phyloP scores from a whole-genome alignment of 768 basidiomycete genomes.

The Tulasnella sp. region DNA sequence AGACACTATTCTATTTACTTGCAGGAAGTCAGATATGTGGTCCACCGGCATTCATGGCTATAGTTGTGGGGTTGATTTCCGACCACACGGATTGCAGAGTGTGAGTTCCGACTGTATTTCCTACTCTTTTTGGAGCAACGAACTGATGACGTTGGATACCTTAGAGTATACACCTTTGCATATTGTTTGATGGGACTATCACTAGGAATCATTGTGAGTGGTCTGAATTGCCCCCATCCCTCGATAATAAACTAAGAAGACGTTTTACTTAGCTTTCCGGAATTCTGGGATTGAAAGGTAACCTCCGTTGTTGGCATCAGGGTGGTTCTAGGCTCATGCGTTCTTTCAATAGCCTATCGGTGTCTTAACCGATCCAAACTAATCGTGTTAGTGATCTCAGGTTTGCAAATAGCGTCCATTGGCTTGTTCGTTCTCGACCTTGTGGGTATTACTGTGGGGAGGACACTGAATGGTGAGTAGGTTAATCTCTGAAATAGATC shows the following conservation, averaged over 20 bases:
- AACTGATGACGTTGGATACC: neutral
- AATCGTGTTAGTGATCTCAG: slow-evolving; percentile 33
- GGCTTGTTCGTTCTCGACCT: slow-evolving; percentile 34
- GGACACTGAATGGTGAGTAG: slow-evolving; percentile 37
- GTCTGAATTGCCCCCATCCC: neutral
- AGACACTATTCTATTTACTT: slow-evolving; percentile 44
- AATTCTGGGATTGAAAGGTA: slow-evolving; percentile 44
- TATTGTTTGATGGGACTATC: slow-evolving; percentile 9
- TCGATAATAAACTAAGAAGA: neutral
- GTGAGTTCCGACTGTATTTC: slow-evolving; percentile 35
- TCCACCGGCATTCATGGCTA: slow-evolving; percentile 31
- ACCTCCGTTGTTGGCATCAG: neutral
- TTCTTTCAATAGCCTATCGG: slow-evolving; percentile 34
- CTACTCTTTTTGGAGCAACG: slow-evolving; percentile 14
- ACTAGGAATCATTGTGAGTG: slow-evolving; percentile 10
- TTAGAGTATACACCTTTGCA: slow-evolving; percentile 12
- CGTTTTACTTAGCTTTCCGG: slow-evolving; percentile 39
- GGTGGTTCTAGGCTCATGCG: neutral
- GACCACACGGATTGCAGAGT: slow-evolving; percentile 32
- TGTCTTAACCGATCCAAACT: slow-evolving; percentile 48
- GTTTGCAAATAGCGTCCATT: slow-evolving; percentile 34
- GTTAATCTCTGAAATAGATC: neutral
- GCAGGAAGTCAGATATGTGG: slow-evolving; percentile 44
- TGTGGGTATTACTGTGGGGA: slow-evolving; percentile 28
- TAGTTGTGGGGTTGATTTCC: slow-evolving; percentile 38